Conservation (phyloP, 345 rosid genomes). For the thale cress (Arabidopsis thaliana) region TAIR10.1 NC_003070.9:6232501-6233000, state of each 20-base stretch:
- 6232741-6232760: not conserved
- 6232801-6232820: conserved; percentile 32
- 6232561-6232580: conserved; percentile 39
- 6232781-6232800: conserved; percentile 24
- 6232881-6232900: conserved; percentile 24
- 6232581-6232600: conserved; percentile 26
- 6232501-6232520: not conserved
- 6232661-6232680: conserved; percentile 20
- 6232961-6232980: not conserved
- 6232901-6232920: conserved; percentile 29
- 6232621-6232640: conserved; percentile 40
- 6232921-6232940: conserved; percentile 24
- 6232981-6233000: too few species aligned
- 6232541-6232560: not conserved
- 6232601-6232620: conserved; percentile 17
- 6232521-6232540: not conserved
- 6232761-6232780: conserved; percentile 37
- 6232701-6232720: not conserved
- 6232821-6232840: conserved; percentile 15
- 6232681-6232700: conserved; percentile 32
- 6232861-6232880: conserved; percentile 39
- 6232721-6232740: not conserved
- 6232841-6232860: conserved; percentile 40
- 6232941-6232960: conserved; percentile 33
- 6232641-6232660: conserved; percentile 36